Conservation (phyloP, 2,329 filamentous ascomycete species). For the Stachybotrys chlorohalonatus region DNA sequence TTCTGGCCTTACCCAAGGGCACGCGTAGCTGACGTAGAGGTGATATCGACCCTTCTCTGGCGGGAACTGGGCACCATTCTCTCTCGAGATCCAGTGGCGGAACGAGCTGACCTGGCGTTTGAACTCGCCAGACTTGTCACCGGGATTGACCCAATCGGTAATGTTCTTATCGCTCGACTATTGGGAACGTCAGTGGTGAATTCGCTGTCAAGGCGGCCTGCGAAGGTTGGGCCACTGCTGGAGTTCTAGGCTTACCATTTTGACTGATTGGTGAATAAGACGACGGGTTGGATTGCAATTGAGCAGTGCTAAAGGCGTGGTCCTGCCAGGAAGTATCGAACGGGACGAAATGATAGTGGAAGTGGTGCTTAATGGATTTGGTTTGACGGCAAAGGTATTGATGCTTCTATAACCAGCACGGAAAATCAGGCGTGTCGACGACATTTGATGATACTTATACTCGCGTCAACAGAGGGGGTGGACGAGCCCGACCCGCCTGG, state of each 20-base stretch:
- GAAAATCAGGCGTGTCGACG: neutral
- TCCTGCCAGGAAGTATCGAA: neutral
- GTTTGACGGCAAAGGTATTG: neutral
- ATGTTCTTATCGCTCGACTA: slow-evolving; percentile 31
- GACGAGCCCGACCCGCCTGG: neutral
- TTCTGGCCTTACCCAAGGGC: slow-evolving; percentile 59
- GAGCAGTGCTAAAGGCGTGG: neutral
- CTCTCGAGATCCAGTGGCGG: slow-evolving; percentile 67
- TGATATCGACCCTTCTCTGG: slow-evolving; percentile 88
- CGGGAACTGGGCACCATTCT: slow-evolving; percentile 65
- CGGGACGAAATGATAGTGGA: neutral
- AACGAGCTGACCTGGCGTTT: slow-evolving; percentile 81
- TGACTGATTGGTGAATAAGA: neutral
- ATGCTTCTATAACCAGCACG: neutral
- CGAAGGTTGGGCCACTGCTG: neutral
- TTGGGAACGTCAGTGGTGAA: neutral
- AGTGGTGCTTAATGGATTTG: neutral
- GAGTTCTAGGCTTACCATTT: neutral
- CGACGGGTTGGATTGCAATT: neutral
- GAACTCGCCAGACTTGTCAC: slow-evolving; percentile 80
- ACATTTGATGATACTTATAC: neutral
- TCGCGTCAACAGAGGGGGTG: neutral
- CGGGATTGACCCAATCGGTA: slow-evolving; percentile 74
- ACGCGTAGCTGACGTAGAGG: slow-evolving; percentile 89
- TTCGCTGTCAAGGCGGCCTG: neutral